Evolutionary conservation across 257 asterid species (phyloP).

Genomic region (Nicotiana sylvestris): DNA sequence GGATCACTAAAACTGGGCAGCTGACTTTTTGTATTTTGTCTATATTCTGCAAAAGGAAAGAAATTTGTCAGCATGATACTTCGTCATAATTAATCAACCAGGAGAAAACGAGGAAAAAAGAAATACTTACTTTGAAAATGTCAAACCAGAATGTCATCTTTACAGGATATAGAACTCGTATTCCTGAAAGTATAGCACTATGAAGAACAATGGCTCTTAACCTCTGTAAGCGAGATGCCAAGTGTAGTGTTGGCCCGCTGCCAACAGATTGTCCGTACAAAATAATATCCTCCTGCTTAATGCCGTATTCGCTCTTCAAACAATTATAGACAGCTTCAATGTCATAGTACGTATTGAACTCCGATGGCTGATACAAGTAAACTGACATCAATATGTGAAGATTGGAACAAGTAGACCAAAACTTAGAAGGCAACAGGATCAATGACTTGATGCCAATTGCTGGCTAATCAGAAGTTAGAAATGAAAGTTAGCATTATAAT

Average conservation of each 20-base stretch:
- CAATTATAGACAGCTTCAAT: slow-evolving; percentile 89
- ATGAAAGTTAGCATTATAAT: slow-evolving; percentile 5
- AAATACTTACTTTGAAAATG: slow-evolving; percentile 70
- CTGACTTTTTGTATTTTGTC: slow-evolving; percentile 81
- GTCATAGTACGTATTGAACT: slow-evolving; percentile 86
- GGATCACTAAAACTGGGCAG: slow-evolving; percentile 95
- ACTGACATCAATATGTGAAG: slow-evolving; percentile 11
- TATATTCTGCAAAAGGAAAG: slow-evolving; percentile 61
- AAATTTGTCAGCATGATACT: neutral
- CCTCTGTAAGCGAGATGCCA: slow-evolving; percentile 72
- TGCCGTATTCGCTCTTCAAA: slow-evolving; percentile 70
- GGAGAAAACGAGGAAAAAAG: neutral
- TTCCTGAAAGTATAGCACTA: slow-evolving; percentile 98
- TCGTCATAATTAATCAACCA: neutral
- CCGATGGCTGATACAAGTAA: slow-evolving; percentile 72
- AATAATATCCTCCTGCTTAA: slow-evolving; percentile 90
- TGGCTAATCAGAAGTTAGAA: neutral
- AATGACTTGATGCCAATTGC: neutral
- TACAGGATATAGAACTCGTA: slow-evolving; percentile 87
- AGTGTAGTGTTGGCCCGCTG: slow-evolving; percentile 92
- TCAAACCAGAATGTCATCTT: slow-evolving; percentile 98
- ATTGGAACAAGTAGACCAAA: neutral
- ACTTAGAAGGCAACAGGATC: neutral
- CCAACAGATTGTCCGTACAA: slow-evolving; percentile 98
- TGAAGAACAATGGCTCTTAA: slow-evolving; percentile 91